Conservation (phyloP, 192 early-diverging fungal genomes). For the Mortierella alpina region DNA sequence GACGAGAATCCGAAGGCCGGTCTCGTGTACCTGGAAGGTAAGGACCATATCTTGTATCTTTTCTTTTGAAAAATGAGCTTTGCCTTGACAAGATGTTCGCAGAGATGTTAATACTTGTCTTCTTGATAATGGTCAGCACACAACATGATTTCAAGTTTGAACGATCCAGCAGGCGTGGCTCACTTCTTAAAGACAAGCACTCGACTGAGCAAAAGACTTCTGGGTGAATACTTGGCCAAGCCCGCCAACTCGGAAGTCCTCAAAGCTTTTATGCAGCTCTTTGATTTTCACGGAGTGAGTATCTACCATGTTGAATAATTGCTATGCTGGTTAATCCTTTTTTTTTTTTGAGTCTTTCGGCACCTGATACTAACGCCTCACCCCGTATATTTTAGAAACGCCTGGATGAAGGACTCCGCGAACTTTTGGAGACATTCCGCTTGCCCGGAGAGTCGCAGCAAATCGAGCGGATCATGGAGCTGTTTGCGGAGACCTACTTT, state of each 20-base stretch:
- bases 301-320: neutral
- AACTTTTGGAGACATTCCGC: constrained; percentile 92
- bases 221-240: constrained; percentile 93
- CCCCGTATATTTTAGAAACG: constrained; percentile 71
- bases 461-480: constrained; percentile 94
- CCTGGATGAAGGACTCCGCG: constrained; percentile 94
- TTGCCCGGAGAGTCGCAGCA: constrained; percentile 98
- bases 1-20: constrained; percentile 91
- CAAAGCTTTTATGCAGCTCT: constrained; percentile 82
- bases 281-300: constrained; percentile 88
- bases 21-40: constrained; percentile 81
- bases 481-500: constrained; percentile 88
- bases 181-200: constrained; percentile 83
- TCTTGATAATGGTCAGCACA: constrained; percentile 54
- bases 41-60: neutral
- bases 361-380: neutral
- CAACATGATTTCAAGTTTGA: constrained; percentile 52
- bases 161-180: constrained; percentile 72
- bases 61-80: neutral
- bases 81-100: neutral
- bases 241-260: constrained; percentile 88
- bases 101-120: neutral
- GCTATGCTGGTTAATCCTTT: neutral
- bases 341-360: neutral
- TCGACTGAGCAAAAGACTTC: constrained; percentile 83